phyloP scores from a whole-genome alignment of 768 basidiomycete species.

The Terana coerulea region DNA sequence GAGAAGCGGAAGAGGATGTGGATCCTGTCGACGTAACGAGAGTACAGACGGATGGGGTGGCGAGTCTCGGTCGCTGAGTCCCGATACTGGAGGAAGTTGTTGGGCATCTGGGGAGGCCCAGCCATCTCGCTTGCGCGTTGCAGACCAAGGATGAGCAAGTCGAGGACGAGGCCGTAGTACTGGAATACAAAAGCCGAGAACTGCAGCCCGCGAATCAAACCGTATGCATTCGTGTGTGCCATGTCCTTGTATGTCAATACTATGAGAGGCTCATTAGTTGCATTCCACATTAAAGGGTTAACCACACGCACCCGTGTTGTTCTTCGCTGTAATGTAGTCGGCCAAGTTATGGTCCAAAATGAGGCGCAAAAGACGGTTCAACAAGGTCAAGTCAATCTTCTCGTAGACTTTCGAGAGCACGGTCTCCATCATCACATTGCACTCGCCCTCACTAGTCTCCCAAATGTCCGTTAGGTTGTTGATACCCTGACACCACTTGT shows the following conservation, averaged over 20 bases:
- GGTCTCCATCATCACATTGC: constrained; percentile 98
- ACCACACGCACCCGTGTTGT: constrained; percentile 70
- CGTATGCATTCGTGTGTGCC: constrained; percentile 97
- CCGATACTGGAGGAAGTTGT: constrained; percentile 97
- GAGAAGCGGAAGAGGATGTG: constrained; percentile 98
- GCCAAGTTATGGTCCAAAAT: constrained; percentile 99
- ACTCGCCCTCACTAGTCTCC: constrained; percentile 98
- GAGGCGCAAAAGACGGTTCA: constrained; percentile 92
- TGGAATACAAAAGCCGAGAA: constrained; percentile 99
- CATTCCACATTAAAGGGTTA: background rate
- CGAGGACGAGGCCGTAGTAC: constrained; percentile 94
- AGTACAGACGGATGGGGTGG: constrained; percentile 97
- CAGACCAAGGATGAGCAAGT: constrained; percentile 93
- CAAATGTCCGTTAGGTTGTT: constrained; percentile 98
- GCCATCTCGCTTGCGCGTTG: constrained; percentile 99
- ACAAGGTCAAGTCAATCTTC: constrained; percentile 94
- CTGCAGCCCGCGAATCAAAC: constrained; percentile 95
- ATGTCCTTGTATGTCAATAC: constrained; percentile 95
- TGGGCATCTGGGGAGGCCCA: constrained; percentile 94
- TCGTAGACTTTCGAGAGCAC: constrained; percentile 97
- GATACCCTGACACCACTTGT: constrained; percentile 99
- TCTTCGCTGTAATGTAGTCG: constrained; percentile 99
- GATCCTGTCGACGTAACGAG: constrained; percentile 91
- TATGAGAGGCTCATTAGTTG: constrained; percentile 14
- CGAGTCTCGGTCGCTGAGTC: constrained; percentile 94